Evolutionary conservation across 2,329 filamentous ascomycete species (phyloP), one percentile per base, ranked within the genome.

Genomic region (Madurella fahalii): DNA sequence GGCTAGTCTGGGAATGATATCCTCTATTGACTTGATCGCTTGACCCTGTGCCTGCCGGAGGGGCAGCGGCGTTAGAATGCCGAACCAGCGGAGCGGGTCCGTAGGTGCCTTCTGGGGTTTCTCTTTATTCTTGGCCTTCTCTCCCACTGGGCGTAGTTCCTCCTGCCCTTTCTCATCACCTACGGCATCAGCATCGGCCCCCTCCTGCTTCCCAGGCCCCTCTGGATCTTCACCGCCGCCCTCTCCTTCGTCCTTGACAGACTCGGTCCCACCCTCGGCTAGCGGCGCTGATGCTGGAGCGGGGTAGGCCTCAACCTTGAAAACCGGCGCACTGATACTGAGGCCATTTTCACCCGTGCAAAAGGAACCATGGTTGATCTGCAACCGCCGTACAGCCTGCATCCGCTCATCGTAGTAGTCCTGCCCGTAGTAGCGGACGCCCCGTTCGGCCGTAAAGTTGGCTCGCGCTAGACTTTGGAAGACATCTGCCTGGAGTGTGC

Each of bases 381-480:
- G 64, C 31, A 85, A 61, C 51, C 70, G 68, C 50, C 80, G 72
- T 18, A 69, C 70, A 2, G 86, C 85, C 66, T 83, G 83, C 83
- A 90, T 89, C 45, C 88, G 79, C 60, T 83, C 80, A 68, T 92
- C 87, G 66, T 89, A 93, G 65, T 82, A 80, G 63, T 89, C 85
- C 59, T 76, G 78, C 2, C 87, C 87, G 66, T 87, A 91, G 41
- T 45, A 32, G 82, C 58, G 76, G 58, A 82, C 68, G 32, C 84
- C 80, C 12, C 81, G 74, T 65, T 82, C 77, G n/a, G 81, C 82
- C 30, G 81, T 74, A 70, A 89, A 91, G 71, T 91, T 90, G 58
- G 89, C 88, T 54, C 87, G 81, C n/a, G 88, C 85, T 40, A 92
- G 75, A 60, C 75, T 72, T 53, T 80, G 78, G 65, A 77, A 81